Evolutionary conservation across 2,329 filamentous ascomycete species (phyloP), one percentile per base, ranked within the genome.

Genomic region (Aspergillus sp.): DNA sequence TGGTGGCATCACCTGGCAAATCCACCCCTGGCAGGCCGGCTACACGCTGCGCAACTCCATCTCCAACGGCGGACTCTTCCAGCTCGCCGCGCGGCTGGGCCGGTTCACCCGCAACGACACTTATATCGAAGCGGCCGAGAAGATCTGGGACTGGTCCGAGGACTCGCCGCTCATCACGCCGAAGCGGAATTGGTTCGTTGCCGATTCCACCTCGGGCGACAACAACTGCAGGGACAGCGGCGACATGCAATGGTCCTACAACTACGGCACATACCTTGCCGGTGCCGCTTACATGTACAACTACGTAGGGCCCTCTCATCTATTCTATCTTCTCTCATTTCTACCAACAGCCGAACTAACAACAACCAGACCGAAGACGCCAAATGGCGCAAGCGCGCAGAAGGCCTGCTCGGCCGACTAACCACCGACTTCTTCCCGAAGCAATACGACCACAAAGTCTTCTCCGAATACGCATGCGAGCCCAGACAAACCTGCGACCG

Each of bases 1-100:
- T 55, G 90, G 91, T 53, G 91, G 91, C n/a, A 75, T 96, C 62
- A 84, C 87, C 61, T 95, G 91, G 91, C 90, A 95, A 75, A 88
- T 93, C 59, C 91, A 88, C 75, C 80, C 83, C 20, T 89, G 86
- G 76, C 91, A 91, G 75, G 83, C 81, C 58, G 89, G 89, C 5
- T 84, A 77, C 65, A 73, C 76, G 58, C 83, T 83, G 67, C 83
- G 83, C 61, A 84, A 83, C 64, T 76, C 77, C 42, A 79, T 83
- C 61, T 80, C 78, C 13, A 83, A 83, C 62, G 81, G 81, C 13
- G 80, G 75, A 22, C 80, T 83, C 57, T 83, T 83, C 71, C 79
- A 82, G 61, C 74, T 84, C 12, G 76, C 77, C 13, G 80, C 89
- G 7, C 85, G 90, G 17, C 80, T 95, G 12, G 88, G 88, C 1